Base-by-base conservation (phyloP, 2,329 filamentous ascomycete genomes). In the Fusarium annulatum region DNA sequence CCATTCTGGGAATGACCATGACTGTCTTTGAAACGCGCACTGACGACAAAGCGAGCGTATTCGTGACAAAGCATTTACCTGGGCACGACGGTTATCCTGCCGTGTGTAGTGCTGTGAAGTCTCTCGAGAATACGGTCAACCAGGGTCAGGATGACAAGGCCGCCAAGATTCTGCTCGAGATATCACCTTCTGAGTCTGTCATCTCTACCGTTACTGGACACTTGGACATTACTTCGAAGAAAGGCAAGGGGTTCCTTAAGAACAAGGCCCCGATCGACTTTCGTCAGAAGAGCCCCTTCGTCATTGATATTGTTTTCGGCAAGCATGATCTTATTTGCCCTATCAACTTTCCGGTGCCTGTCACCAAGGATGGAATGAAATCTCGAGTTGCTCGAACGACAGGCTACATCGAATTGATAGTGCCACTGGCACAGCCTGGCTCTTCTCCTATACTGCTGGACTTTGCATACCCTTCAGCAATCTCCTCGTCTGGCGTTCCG, bases 331-430 rank as follows among this genome's bases (percentile, higher is more conserved):
- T 82, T 4, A 62, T 82, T 3, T 80, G 78, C 12, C 75, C 81
- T 4, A 49, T 86, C 4, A 77, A 73, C 4, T 88, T 85, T 59
- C 84, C 85, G 1, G 60, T 80, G 0, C 85, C 86, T 0, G 77
- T 88, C 15, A 75, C 77, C 19, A 79, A 80, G 19, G 77, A 80
- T 8, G 77, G 75, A 14, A 80, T 79, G 70, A 83, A 77, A 64
- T 84, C 80, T 4, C 83, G 84, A 18, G 79, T 88, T 30, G 85
- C 84, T 41, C 82, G 85, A 38, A 84, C 78, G 28, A 84, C 85
- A 4, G 77, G 77, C 15, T 87, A 85, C 67, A 73, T 88, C 36
- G 85, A 88, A 66, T 75, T 88, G 34, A 78, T 85, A 41, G 85
- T 82, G 15, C 78, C 77, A 9, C 30, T 81, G 26, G 80, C 79